Base-by-base conservation (phyloP, 2,329 filamentous ascomycete genomes). In the Epicoccum sorghinum region DNA sequence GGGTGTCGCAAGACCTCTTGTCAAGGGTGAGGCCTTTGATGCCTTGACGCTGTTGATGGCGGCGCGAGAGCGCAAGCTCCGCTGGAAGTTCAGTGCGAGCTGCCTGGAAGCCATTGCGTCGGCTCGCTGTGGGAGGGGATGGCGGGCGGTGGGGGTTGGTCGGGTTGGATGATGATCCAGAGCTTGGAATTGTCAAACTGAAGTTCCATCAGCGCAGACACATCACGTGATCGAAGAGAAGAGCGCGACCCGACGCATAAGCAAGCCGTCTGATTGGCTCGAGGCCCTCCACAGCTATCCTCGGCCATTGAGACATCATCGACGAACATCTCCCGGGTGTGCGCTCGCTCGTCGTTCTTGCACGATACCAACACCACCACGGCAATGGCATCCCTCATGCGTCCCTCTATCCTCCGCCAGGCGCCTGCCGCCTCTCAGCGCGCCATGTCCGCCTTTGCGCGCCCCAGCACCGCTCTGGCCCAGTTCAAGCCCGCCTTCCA, bases 21-120 rank as follows among this genome's bases (percentile, higher is more conserved):
- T 89, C 79, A 95, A 82, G 67, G 89, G 84, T 78, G 86, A 82
- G 22, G 41, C 41, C 46, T 65, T 59, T 71, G 70, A 67, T 70
- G 72, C 65, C 70, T 77, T 77, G 76, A 91, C 83, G 75, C 89
- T 83, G 79, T 89, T 88, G 80, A 95, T 84, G 79, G 90, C 89
- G 80, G 89, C 85, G 79, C 91, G 90, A 82, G 83, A 90, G 84
- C 92, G 91, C 81, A 96, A 84, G 81, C 90, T 89, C 82, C 91
- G 88, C 80, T 91, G 86, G 75, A 98, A 87, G 84, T 93, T 96
- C 80, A 96, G 86, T 84, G 93, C 93, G 83, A 98, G 87, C 88
- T 92, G 90, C 86, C 93, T 87, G 80, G 93, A 96, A 83, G 93
- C 93, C 93, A 98, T 97, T 78, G 78, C 73, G 64, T 65, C 58